phyloP scores from a whole-genome alignment of 1,139 yeast genomes.

The Zygosaccharomyces sapae region DNA sequence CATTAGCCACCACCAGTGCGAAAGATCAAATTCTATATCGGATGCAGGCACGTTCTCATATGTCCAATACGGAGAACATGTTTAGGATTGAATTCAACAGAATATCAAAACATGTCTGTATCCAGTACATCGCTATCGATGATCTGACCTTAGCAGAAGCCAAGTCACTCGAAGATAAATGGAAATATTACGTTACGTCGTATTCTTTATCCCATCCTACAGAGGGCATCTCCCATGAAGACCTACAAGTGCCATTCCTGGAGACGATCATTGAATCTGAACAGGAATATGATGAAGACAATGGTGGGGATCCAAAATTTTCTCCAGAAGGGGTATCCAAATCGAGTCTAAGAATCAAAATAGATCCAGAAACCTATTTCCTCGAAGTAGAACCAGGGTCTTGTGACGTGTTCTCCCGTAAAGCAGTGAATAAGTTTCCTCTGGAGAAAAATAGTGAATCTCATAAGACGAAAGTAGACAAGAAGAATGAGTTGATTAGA shows the following conservation, averaged over 20 bases:
- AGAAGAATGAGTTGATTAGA: conserved; percentile 22
- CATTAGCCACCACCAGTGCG: conserved; percentile 54
- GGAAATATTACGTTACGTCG: conserved; percentile 90
- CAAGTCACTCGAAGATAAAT: conserved; percentile 68
- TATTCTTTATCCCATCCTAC: conserved; percentile 95
- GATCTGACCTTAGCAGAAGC: conserved; percentile 82
- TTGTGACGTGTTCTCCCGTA: conserved; percentile 71
- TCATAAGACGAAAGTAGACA: conserved; percentile 26
- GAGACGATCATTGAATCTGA: conserved; percentile 56
- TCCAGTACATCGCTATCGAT: conserved; percentile 82
- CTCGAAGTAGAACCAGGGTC: conserved; percentile 80
- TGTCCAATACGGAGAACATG: conserved; percentile 86
- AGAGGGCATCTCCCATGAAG: conserved; percentile 88
- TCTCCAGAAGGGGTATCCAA: conserved; percentile 61
- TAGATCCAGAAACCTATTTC: conserved; percentile 74
- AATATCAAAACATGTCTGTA: conserved; percentile 49
- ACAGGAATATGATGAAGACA: conserved; percentile 35
- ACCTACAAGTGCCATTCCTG: conserved; percentile 67
- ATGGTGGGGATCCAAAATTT: conserved; percentile 13
- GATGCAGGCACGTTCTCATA: conserved; percentile 75
- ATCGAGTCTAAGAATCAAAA: conserved; percentile 74
- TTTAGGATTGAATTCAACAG: conserved; percentile 77
- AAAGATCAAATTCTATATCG: conserved; percentile 88
- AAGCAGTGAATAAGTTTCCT: conserved; percentile 36
- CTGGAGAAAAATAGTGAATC: conserved; percentile 31